A percentile compares a stretch with the other conserved stretches of the same genome.
phyloP scores from a whole-genome alignment of 2,329 filamentous ascomycete species.

The Chrysoporthe puriensis region DNA sequence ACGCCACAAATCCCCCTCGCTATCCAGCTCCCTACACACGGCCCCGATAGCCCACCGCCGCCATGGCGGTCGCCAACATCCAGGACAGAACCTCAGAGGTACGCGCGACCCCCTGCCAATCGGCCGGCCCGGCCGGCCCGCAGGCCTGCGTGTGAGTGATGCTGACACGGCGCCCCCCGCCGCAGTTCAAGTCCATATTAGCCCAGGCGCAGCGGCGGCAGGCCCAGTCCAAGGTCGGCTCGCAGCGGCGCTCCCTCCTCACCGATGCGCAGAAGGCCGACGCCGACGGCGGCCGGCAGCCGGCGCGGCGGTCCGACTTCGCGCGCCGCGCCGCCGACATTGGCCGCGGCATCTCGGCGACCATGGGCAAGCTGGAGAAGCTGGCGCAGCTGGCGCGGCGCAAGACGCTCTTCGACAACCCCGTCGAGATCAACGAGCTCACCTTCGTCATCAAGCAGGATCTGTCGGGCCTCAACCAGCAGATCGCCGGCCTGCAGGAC shows the following conservation, averaged over 20 bases:
- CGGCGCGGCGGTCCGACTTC: slow-evolving; percentile 79
- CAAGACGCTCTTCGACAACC: slow-evolving; percentile 97
- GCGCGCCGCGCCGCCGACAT: slow-evolving; percentile 90
- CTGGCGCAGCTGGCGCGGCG: slow-evolving; percentile 92
- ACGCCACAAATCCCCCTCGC: neutral
- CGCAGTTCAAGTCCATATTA: slow-evolving; percentile 81
- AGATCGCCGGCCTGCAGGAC: slow-evolving; percentile 81
- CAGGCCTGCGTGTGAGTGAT: neutral
- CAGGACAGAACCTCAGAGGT: slow-evolving; percentile 90
- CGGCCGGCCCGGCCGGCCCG: neutral
- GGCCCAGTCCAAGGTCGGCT: slow-evolving; percentile 73
- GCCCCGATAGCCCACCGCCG: slow-evolving; percentile 28
- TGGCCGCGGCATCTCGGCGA: slow-evolving; percentile 85
- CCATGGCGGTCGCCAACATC: slow-evolving; percentile 74
- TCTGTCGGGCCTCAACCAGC: slow-evolving; percentile 78
- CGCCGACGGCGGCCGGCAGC: slow-evolving; percentile 51
- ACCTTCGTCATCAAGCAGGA: slow-evolving; percentile 99
- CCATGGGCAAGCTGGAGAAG: slow-evolving; percentile 94
- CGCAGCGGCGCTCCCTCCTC: slow-evolving; percentile 80
- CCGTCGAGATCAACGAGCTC: slow-evolving; percentile 95
- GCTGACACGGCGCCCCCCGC: neutral
- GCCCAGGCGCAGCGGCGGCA: slow-evolving; percentile 81
- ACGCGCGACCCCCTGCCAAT: neutral
- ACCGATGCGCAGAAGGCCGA: slow-evolving; percentile 72
- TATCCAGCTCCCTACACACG: neutral